phyloP scores from a whole-genome alignment of 192 early-diverging fungal genomes.

The Entomortierella chlamydospora region DNA sequence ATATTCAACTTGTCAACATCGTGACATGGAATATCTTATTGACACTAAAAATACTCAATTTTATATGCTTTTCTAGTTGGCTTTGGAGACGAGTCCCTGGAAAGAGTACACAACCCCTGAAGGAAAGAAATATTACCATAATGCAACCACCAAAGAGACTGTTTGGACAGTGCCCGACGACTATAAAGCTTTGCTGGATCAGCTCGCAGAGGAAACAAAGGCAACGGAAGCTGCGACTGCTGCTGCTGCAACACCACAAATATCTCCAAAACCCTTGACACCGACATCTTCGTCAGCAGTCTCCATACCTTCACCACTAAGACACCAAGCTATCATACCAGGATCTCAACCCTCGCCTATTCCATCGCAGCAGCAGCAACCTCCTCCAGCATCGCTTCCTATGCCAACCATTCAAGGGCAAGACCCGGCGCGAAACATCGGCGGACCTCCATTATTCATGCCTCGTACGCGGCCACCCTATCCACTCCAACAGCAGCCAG shows the following conservation, averaged over 20 bases:
- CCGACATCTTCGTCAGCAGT: slow-evolving; percentile 25
- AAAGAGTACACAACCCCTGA: slow-evolving; percentile 86
- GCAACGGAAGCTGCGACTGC: slow-evolving; percentile 22
- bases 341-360: slow-evolving; percentile 9
- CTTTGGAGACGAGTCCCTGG: slow-evolving; percentile 76
- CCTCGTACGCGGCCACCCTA: slow-evolving; percentile 1
- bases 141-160: slow-evolving; percentile 79
- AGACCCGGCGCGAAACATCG: background rate
- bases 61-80: slow-evolving; percentile 48
- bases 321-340: slow-evolving; percentile 19
- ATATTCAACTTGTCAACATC: background rate
- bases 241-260: background rate
- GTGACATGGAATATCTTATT: background rate
- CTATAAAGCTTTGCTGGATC: slow-evolving; percentile 64
- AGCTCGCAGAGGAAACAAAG: slow-evolving; percentile 49
- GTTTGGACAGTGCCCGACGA: slow-evolving; percentile 90
- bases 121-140: slow-evolving; percentile 88
- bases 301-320: slow-evolving; percentile 31
- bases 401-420: slow-evolving; percentile 9
- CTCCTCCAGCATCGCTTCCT: background rate
- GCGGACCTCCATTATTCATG: background rate
- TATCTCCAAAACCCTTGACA: slow-evolving; percentile 6
- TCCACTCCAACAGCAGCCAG: slow-evolving; percentile 19
- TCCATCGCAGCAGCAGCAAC: slow-evolving; percentile 1
- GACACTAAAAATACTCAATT: background rate